Percentiles rank a stretch among this genome's conserved stretches.
These are phyloP conservation scores for Panaeolus cyanescens DNA, from an alignment of 768 basidiomycete genomes.

Conservation along the genomic window DNA sequence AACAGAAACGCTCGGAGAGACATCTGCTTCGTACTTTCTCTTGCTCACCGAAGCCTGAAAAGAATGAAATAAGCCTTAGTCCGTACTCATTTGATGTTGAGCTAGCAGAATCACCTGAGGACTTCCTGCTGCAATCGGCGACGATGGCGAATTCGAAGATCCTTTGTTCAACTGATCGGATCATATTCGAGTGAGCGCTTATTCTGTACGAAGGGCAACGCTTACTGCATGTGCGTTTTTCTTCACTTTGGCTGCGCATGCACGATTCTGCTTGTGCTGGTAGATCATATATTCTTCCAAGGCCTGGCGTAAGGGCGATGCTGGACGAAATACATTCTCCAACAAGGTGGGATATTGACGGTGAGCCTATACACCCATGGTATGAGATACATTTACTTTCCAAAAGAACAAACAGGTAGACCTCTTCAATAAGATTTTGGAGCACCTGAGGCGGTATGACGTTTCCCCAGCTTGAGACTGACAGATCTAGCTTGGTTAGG, in stretches of 20 bases:
- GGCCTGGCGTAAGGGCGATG: background rate
- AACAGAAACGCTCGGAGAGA: too few species aligned
- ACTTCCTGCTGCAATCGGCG: too few species aligned
- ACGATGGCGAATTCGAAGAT: too few species aligned
- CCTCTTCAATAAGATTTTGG: background rate
- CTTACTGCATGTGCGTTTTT: background rate
- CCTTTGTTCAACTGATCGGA: too few species aligned
- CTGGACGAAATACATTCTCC: background rate
- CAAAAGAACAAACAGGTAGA: background rate
- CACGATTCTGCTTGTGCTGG: background rate
- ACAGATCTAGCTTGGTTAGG: background rate
- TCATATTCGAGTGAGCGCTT: background rate
- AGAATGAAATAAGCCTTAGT: too few species aligned
- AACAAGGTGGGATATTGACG: background rate
- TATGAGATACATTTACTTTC: background rate
- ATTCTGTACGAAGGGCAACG: background rate
- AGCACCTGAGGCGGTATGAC: background rate
- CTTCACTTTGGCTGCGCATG: background rate
- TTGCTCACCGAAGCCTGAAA: background rate
- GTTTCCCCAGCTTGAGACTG: background rate
- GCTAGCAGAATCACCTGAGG: too few species aligned
- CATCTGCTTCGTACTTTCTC: background rate
- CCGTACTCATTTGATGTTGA: too few species aligned
- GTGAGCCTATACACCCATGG: background rate
- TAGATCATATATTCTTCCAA: background rate